A percentile compares a stretch with the other conserved stretches of the same genome.
phyloP scores from a whole-genome alignment of 2,329 filamentous ascomycete genomes.

The Penicillium sp. region DNA sequence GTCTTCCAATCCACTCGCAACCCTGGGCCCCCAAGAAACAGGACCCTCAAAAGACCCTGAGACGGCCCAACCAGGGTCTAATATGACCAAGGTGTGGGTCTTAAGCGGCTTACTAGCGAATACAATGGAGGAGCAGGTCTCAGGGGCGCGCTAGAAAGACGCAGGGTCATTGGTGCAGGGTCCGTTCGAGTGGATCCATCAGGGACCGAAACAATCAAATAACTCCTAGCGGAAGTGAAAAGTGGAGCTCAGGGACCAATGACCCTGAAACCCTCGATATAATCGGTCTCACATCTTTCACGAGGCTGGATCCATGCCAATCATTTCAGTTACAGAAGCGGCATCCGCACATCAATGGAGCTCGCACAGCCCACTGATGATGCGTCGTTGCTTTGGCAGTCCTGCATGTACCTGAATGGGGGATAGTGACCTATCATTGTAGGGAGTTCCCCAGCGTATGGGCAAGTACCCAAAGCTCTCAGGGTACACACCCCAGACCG shows the following conservation, averaged over 20 bases:
- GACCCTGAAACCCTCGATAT: neutral
- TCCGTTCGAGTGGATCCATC: neutral
- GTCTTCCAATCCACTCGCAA: neutral
- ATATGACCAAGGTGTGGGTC: neutral
- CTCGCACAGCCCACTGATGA: slow-evolving; percentile 23
- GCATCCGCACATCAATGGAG: slow-evolving; percentile 5
- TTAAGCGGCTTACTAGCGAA: slow-evolving; percentile 3
- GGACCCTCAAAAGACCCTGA: slow-evolving; percentile 2
- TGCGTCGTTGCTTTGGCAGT: slow-evolving; percentile 9
- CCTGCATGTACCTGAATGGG: neutral
- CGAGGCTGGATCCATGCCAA: slow-evolving; percentile 6
- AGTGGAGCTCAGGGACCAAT: slow-evolving; percentile 11
- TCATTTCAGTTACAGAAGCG: slow-evolving; percentile 2
- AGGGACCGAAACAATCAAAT: slow-evolving; percentile 2
- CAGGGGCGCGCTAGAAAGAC: slow-evolving; percentile 1
- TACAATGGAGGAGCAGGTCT: slow-evolving; percentile 5
- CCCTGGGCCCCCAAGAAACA: neutral
- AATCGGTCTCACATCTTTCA: slow-evolving; percentile 5
- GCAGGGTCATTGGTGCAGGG: slow-evolving; percentile 3
- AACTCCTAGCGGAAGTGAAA: neutral
- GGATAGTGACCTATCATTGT: neutral
- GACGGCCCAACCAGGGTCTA: neutral
- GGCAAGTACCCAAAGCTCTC: neutral
- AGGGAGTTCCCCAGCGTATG: neutral
- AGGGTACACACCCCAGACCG: neutral